Conservation (phyloP, 169 alveolate species). For the Plasmodium fragile region DNA sequence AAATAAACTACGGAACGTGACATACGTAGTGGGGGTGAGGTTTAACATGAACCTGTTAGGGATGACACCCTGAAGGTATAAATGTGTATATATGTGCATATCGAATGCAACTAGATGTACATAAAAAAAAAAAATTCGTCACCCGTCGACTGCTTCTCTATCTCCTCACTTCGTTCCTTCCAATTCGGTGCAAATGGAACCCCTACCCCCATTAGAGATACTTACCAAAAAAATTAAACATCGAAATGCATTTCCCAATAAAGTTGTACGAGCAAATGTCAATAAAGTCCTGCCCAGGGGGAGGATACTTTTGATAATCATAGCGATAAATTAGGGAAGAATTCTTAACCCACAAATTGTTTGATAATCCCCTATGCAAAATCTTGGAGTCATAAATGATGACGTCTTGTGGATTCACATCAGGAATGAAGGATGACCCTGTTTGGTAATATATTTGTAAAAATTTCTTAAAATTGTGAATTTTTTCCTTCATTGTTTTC, state of each 20-base stretch:
- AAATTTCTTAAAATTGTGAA: slow-evolving; percentile 30
- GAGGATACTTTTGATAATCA: slow-evolving; percentile 63
- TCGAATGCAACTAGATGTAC: neutral
- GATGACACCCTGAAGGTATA: neutral
- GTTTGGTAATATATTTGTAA: slow-evolving; percentile 44
- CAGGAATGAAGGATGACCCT: slow-evolving; percentile 63
- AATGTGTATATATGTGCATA: neutral
- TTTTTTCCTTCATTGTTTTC: slow-evolving; percentile 10
- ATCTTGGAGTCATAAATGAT: slow-evolving; percentile 65
- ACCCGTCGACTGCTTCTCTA: neutral
- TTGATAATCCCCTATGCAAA: slow-evolving; percentile 65
- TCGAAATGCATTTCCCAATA: slow-evolving; percentile 64
- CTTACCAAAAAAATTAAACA: slow-evolving; percentile 33
- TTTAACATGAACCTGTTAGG: neutral
- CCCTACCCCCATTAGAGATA: neutral
- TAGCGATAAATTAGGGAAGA: slow-evolving; percentile 65
- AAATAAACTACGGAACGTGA: neutral
- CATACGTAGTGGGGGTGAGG: neutral
- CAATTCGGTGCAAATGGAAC: neutral
- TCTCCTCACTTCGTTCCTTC: neutral
- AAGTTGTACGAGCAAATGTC: slow-evolving; percentile 51
- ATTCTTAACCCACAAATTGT: slow-evolving; percentile 62
- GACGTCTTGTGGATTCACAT: slow-evolving; percentile 42
- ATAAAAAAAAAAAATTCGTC: too few species aligned
- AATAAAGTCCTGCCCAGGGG: slow-evolving; percentile 73